phyloP scores from a whole-genome alignment of 1,284 basidiomycete species.

The Sporisorium graminicola region DNA sequence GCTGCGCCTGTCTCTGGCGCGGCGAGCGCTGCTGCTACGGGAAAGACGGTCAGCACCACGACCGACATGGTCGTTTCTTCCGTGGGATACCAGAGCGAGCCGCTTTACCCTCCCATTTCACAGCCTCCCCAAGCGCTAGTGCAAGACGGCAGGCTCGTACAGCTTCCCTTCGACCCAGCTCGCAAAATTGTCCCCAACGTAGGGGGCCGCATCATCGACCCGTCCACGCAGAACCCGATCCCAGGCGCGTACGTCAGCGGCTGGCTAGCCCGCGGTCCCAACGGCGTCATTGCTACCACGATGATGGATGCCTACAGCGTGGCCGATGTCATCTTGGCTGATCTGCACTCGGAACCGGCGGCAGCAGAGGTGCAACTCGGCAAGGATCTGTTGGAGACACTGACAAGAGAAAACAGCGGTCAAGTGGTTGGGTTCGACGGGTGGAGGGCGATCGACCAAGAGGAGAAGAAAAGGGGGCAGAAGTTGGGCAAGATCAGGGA shows the following conservation, averaged over 20 bases:
- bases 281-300: constrained; percentile 90
- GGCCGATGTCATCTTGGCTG: constrained; percentile 78
- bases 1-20: constrained; percentile 14
- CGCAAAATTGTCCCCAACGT: constrained; percentile 42
- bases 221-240: constrained; percentile 48
- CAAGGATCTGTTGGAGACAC: constrained; percentile 24
- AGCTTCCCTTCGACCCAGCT: constrained; percentile 34
- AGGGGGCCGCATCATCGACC: constrained; percentile 68
- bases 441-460: constrained; percentile 79
- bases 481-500: constrained; percentile 80
- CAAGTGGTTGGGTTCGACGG: constrained; percentile 76
- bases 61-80: constrained; percentile 88
- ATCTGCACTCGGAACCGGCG: constrained; percentile 64
- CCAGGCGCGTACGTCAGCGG: constrained; percentile 89
- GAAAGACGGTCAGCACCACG: constrained; percentile 73
- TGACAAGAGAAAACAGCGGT: neutral
- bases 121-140: neutral
- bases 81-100: constrained; percentile 86
- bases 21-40: constrained; percentile 71
- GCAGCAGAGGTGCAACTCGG: constrained; percentile 4
- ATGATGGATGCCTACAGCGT: constrained; percentile 92
- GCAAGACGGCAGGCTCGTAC: constrained; percentile 12
- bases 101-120: constrained; percentile 66
- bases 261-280: constrained; percentile 92
- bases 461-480: constrained; percentile 77